phyloP scores from a whole-genome alignment of 1,139 yeast species.

The Yarrowia galli region DNA sequence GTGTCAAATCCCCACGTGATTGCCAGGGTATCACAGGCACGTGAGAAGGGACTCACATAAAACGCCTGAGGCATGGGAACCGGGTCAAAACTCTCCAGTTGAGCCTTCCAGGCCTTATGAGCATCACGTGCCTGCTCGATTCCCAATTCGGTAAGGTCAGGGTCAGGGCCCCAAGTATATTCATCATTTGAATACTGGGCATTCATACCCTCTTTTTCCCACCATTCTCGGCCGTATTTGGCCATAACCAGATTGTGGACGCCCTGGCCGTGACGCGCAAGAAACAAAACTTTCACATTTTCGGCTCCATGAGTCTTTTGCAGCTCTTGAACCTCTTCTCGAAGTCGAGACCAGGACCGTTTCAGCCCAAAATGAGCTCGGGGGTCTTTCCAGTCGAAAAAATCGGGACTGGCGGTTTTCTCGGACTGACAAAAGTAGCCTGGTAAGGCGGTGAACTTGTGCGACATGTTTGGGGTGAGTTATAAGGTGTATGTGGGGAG shows the following conservation, averaged over 20 bases:
- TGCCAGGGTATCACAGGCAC: slow-evolving; percentile 65
- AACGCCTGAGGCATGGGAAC: slow-evolving; percentile 57
- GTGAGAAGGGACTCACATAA: slow-evolving; percentile 69
- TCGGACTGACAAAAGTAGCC: slow-evolving; percentile 65
- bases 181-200: slow-evolving; percentile 59
- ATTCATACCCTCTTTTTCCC: slow-evolving; percentile 40
- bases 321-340: slow-evolving; percentile 51
- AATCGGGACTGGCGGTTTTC: slow-evolving; percentile 56
- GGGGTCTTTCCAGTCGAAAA: slow-evolving; percentile 52
- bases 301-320: slow-evolving; percentile 52
- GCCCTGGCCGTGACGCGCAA: slow-evolving; percentile 84
- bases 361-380: slow-evolving; percentile 15
- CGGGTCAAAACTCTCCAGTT: slow-evolving; percentile 57
- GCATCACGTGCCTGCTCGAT: slow-evolving; percentile 60
- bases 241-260: slow-evolving; percentile 69
- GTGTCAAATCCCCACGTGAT: slow-evolving; percentile 60
- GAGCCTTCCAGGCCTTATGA: slow-evolving; percentile 55
- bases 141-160: slow-evolving; percentile 67
- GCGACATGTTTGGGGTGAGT: background rate
- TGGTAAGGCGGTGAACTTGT: slow-evolving; percentile 40
- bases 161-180: slow-evolving; percentile 72
- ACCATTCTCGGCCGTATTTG: slow-evolving; percentile 70
- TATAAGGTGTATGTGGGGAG: background rate
- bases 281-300: slow-evolving; percentile 62
- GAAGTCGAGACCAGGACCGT: slow-evolving; percentile 56